These are phyloP conservation scores for Kodamaea sp. DNA, from an alignment of 1,139 yeast genomes.

Conservation along the genomic window DNA sequence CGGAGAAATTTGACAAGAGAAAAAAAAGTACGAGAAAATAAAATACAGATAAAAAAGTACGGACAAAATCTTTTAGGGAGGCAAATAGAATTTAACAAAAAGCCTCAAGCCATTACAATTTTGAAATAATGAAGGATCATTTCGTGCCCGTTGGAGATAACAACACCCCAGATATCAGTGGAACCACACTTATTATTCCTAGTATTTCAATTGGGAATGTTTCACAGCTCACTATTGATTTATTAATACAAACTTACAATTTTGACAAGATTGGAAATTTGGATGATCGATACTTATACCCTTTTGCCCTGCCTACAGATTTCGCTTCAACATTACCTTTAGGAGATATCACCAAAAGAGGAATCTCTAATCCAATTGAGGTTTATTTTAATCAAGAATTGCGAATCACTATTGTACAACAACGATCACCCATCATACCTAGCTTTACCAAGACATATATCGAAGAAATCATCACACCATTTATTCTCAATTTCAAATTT, in stretches of 20 bases:
- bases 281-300: conserved; percentile 63
- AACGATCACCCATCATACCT: conserved; percentile 80
- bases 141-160: conserved; percentile 1
- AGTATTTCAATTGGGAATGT: conserved; percentile 84
- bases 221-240: conserved; percentile 78
- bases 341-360: conserved; percentile 14
- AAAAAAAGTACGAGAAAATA: too few species aligned
- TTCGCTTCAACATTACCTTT: conserved; percentile 13
- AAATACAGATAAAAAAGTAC: too few species aligned
- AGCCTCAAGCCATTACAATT: too few species aligned
- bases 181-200: conserved; percentile 56
- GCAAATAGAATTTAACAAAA: too few species aligned
- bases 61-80: too few species aligned
- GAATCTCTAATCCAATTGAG: conserved; percentile 61
- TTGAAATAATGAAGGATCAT: background rate
- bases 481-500: conserved; percentile 39
- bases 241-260: conserved; percentile 60
- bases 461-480: conserved; percentile 49
- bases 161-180: conserved; percentile 1
- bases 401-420: conserved; percentile 62
- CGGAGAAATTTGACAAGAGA: too few species aligned
- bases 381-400: conserved; percentile 40
- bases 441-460: conserved; percentile 54
- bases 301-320: conserved; percentile 83
- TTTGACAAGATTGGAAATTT: conserved; percentile 52